Evolutionary conservation across 2,329 filamentous ascomycete genomes (phyloP).

Genomic region (Bimuria novae-zelandiae): DNA sequence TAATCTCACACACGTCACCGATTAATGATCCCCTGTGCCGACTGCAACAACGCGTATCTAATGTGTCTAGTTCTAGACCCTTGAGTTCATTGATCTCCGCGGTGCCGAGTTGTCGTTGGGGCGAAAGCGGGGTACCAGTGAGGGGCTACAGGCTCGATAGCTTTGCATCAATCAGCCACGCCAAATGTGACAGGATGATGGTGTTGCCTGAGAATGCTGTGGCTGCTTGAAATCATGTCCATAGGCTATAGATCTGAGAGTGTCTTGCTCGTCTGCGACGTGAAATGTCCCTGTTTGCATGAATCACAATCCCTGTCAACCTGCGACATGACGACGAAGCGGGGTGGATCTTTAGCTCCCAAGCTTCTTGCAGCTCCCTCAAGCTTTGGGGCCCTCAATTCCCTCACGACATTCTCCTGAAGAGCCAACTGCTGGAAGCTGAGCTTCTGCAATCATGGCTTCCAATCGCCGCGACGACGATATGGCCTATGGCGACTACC

Average conservation of each 20-base stretch:
- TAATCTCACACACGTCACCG: conserved; percentile 1
- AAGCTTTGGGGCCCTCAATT: conserved; percentile 5
- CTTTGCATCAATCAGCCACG: background rate
- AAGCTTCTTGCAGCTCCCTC: conserved; percentile 9
- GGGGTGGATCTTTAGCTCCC: conserved; percentile 4
- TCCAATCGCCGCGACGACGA: conserved; percentile 52
- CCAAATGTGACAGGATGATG: background rate
- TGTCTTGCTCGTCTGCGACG: background rate
- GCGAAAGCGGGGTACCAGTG: conserved; percentile 12
- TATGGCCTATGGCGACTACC: conserved; percentile 59
- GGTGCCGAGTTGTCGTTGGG: conserved; percentile 2
- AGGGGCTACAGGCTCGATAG: conserved; percentile 13
- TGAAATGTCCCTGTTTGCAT: conserved; percentile 15
- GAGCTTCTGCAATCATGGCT: conserved; percentile 33
- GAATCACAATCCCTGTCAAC: conserved; percentile 12
- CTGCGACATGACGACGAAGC: conserved; percentile 24
- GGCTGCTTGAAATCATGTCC: background rate
- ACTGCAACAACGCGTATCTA: background rate
- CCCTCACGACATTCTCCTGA: background rate
- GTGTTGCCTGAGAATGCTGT: background rate
- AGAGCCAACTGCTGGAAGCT: conserved; percentile 13
- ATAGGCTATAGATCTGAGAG: background rate
- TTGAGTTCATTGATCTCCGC: conserved; percentile 3
- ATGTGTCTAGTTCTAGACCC: conserved; percentile 7
- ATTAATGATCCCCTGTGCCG: background rate